Evolutionary conservation across 805 yeast species (phyloP).

Genomic region (Kodamaea jinghongensis): DNA sequence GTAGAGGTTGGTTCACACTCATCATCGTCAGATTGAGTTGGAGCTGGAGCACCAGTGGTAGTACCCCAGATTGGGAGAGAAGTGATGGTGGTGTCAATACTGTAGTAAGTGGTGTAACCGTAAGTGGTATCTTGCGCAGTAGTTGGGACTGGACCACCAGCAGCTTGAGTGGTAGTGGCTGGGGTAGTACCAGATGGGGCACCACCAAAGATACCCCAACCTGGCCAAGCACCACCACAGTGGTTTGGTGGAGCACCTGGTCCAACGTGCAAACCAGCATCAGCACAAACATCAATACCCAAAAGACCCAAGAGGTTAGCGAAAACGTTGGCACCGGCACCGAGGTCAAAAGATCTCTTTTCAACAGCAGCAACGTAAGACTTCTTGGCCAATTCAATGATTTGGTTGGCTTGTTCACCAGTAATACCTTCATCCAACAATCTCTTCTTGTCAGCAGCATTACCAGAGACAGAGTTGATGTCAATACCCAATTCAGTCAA

Average conservation of each 20-base stretch:
- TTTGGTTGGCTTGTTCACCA: slow-evolving; percentile 1
- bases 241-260: neutral
- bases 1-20: neutral
- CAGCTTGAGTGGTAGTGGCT: too few relatives aligned
- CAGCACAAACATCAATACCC: slow-evolving; percentile 12
- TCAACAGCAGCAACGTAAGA: slow-evolving; percentile 5
- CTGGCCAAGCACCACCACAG: neutral
- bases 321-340: slow-evolving; percentile 12
- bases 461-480: neutral
- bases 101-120: too few relatives aligned
- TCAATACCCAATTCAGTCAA: neutral
- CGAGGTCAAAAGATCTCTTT: slow-evolving; percentile 13
- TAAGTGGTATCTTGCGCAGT: too few relatives aligned
- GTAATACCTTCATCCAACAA: slow-evolving; percentile 6
- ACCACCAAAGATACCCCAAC: too few relatives aligned
- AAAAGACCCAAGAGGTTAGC: slow-evolving; percentile 8
- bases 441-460: slow-evolving; percentile 7
- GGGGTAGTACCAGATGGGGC: too few relatives aligned
- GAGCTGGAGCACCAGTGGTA: too few relatives aligned
- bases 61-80: too few relatives aligned
- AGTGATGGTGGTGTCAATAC: too few relatives aligned
- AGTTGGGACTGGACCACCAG: too few relatives aligned
- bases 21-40: neutral
- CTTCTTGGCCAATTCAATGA: slow-evolving; percentile 8
- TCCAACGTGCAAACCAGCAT: slow-evolving; percentile 7